Percentiles rank a stretch among this genome's conserved stretches.
phyloP scores from a whole-genome alignment of 768 basidiomycete species.

The Cystobasidium ongulense region DNA sequence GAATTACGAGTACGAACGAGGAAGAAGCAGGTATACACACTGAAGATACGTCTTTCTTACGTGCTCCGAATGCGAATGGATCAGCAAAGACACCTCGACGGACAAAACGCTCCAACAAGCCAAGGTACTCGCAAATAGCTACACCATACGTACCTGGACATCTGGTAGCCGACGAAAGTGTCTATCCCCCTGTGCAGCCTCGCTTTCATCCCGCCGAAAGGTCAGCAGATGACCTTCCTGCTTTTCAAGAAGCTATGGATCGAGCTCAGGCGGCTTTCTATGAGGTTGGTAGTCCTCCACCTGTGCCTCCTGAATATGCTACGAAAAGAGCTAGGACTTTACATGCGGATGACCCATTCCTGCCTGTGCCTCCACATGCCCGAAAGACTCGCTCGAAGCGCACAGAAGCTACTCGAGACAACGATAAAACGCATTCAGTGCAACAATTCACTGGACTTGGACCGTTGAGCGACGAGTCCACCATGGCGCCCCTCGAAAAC shows the following conservation, averaged over 20 bases:
- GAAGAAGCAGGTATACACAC: background rate
- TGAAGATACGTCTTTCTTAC: background rate
- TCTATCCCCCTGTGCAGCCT: constrained; percentile 1
- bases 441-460: no score
- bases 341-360: background rate
- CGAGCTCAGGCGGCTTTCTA: constrained; percentile 25
- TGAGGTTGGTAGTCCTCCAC: background rate
- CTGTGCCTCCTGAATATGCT: background rate
- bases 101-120: background rate
- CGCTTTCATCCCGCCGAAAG: constrained; percentile 12
- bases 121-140: constrained; percentile 3
- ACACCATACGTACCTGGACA: constrained; percentile 24
- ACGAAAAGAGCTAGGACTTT: background rate
- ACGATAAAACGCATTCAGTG: no score
- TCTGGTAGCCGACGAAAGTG: background rate
- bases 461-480: no score
- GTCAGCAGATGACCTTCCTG: constrained; percentile 18
- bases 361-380: background rate
- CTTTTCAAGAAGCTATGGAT: constrained; percentile 19
- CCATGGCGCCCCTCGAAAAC: background rate
- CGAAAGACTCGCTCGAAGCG: no score
- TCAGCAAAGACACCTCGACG: constrained; percentile 4
- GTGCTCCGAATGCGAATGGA: background rate
- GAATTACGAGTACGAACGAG: background rate
- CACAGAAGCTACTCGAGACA: background rate